These are phyloP conservation scores for Cercospora zeae-maydis DNA, from an alignment of 2,329 filamentous ascomycete species.

Conservation along the genomic window DNA sequence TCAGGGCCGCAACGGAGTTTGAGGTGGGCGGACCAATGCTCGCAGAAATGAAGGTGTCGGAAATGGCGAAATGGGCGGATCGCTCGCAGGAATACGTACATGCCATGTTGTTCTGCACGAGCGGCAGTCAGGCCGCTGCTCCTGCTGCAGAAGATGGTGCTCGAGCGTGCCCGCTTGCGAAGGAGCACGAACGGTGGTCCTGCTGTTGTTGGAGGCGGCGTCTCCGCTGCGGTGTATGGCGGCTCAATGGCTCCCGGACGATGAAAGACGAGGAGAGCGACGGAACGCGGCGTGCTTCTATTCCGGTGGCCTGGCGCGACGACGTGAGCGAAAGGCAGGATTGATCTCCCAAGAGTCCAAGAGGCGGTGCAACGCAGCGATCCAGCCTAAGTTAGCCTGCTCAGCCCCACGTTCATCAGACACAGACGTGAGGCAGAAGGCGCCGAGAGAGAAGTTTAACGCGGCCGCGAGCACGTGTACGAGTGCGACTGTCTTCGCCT, in stretches of 20 bases:
- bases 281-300: neutral
- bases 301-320: constrained; percentile 3
- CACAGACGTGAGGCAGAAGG: neutral
- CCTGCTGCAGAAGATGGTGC: neutral
- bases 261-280: neutral
- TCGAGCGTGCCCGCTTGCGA: neutral
- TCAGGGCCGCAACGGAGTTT: constrained; percentile 11
- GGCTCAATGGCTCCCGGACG: neutral
- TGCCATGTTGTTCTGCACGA: constrained; percentile 13
- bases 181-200: neutral
- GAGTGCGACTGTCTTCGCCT: neutral
- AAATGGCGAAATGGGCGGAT: neutral
- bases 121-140: neutral
- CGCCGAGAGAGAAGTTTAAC: neutral
- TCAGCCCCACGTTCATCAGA: neutral
- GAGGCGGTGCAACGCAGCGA: neutral
- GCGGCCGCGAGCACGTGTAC: no score
- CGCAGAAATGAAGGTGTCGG: neutral
- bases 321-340: neutral
- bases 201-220: neutral
- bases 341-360: neutral
- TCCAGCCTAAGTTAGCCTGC: neutral
- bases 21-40: neutral
- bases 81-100: constrained; percentile 12
- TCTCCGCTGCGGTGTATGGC: neutral